Evolutionary conservation across 2,329 filamentous ascomycete species (phyloP), one percentile per base, ranked within the genome.

Genomic region (Aspergillus quadricinctus): DNA sequence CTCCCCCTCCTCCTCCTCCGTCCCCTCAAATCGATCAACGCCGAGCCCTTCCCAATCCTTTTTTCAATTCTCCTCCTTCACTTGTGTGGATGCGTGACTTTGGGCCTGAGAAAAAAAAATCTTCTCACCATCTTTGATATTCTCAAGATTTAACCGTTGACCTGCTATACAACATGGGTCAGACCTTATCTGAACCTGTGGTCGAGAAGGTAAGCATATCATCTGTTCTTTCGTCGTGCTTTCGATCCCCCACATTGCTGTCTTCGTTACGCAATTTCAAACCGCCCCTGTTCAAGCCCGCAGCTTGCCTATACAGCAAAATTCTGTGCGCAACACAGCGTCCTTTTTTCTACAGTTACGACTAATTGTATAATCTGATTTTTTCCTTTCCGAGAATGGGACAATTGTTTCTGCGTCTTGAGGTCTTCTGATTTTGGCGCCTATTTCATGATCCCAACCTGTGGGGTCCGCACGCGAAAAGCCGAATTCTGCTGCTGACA

Each of bases 161-260:
- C 60, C 62, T 56, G 52, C 55, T 60, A 63, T 61, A 68, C 72
- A 82, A 74, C 79, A 99, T 99, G 94, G 94, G 94, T 85, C 94
- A 99, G 83, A 99, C 94, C 78, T 88, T 99, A 74, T 97, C 93
- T 72, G 94, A 99, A 83, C 94, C 94, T 71, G 92, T 99, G 72
- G 89, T 96, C 77, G 94, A 97, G 75, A 99, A 99, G 92, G 94
- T 99, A 84, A 75, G 84, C 66, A 49, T 54, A 50, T 56, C 51
- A 56, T 45, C 54, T 57, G 54, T 49, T 60, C 56, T 52, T 31
- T 60, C 55, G 45, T 35, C 77, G 59, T 57, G 50, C 55, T 57
- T 53, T 59, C 48, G 43, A 53, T 57, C 61, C 62, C 65, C 66
- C 63, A 66, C 65, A 69, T 63, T 60, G 63, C 59, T 59, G 52